Evolutionary conservation across 2,329 filamentous ascomycete genomes (phyloP), one percentile per base, ranked within the genome.

Genomic region (Metarhizium brunneum): DNA sequence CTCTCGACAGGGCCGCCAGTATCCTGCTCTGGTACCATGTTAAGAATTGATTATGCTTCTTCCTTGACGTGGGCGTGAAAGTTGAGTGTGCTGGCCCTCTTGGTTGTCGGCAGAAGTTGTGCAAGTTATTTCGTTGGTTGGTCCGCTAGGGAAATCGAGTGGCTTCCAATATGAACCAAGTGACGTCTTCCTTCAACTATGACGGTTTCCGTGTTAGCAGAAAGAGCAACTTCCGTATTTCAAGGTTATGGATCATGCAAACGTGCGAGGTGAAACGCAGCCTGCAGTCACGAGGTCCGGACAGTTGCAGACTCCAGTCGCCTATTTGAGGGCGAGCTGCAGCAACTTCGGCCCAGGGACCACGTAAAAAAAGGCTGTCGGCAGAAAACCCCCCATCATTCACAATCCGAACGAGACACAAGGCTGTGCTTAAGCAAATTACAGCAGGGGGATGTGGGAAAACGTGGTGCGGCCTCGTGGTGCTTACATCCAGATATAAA

Each of bases 21-120:
- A 53, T 73, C 73, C 66, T 80, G 76, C 59, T 80, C 75, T 59
- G 70, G 71, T 67, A 76, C 70, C 63, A 72, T 75, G 8, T 53
- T 58, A 10, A 6, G 10, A 48, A 11, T 14, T 47, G 2, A 48
- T 6, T 13, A 13, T 20, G 45, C 2, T 8, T 45, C 8, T 45
- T 45, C 6, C 18, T 45, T 20, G 6, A 18, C 5, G 16, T 11
- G 2, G 16, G 16, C n/a, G 11, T 6, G 6, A 8, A 45, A 45
- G 42, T 14, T 20, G 42, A 6, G 42, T 6, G 18, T 20, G 16
- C n/a, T 45, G 6, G 16, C n/a, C 42, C 8, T 11, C n/a, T 45
- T 45, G 11, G n/a, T 42, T 13, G 40, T 42, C 14, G n/a, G 6
- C 10, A 11, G 40, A 30, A 36, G 49, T 36, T 1, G 42, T 55